These are phyloP conservation scores for Aquilaria sinensis DNA, from an alignment of 345 rosid genomes.

Conservation along the genomic window DNA sequence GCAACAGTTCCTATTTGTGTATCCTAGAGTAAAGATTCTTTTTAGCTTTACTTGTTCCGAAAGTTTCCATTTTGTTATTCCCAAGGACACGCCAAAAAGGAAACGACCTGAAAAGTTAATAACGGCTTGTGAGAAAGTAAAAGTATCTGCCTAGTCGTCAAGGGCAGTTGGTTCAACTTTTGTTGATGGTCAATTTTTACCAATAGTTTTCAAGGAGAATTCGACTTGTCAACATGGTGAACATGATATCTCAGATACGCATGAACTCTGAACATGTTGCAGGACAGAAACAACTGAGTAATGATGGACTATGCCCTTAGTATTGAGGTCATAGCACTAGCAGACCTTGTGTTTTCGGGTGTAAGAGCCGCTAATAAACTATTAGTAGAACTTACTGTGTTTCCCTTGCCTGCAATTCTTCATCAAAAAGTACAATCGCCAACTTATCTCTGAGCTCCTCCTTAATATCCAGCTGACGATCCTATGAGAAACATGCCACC, in stretches of 20 bases:
- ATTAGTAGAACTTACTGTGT: slow-evolving; percentile 60
- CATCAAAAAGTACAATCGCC: slow-evolving; percentile 64
- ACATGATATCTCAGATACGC: not conserved
- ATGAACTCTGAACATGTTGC: slow-evolving; percentile 8
- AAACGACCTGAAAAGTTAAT: too few relatives aligned
- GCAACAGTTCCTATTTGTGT: too few relatives aligned
- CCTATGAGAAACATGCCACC: slow-evolving; percentile 20
- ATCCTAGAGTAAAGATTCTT: too few relatives aligned
- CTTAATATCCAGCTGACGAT: slow-evolving; percentile 50
- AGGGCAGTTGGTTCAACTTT: slow-evolving; percentile 1
- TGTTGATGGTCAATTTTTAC: not conserved
- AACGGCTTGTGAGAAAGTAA: not conserved
- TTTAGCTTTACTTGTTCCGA: too few relatives aligned
- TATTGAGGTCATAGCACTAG: slow-evolving; percentile 4
- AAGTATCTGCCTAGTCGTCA: not conserved
- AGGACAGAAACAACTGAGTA: slow-evolving; percentile 7
- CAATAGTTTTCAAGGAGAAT: not conserved
- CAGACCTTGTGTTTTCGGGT: too few relatives aligned
- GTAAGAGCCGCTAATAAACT: not conserved
- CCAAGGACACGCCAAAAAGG: too few relatives aligned
- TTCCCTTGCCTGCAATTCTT: slow-evolving; percentile 61
- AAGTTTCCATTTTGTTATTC: too few relatives aligned
- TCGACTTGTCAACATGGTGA: not conserved
- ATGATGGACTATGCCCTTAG: not conserved
- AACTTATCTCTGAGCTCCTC: slow-evolving; percentile 59